A percentile compares a stretch with the other conserved stretches of the same genome.
phyloP scores from a whole-genome alignment of 306 rosid species.

The Vigna angularis region DNA sequence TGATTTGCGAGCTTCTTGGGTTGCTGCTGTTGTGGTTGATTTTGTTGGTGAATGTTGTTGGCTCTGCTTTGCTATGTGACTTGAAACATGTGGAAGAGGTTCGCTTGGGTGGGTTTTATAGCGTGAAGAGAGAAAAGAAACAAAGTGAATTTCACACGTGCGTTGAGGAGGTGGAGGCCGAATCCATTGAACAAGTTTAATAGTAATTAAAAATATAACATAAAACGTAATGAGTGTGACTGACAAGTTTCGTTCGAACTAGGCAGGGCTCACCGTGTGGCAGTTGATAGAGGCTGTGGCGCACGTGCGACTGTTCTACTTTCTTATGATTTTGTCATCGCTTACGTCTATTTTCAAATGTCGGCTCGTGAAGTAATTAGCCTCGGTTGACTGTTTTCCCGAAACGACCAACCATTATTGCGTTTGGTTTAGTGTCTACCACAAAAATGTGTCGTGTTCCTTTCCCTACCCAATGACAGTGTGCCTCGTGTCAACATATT shows the following conservation, averaged over 20 bases:
- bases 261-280: slow-evolving; percentile 45
- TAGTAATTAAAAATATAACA: no score
- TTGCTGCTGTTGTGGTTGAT: neutral
- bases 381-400: slow-evolving; percentile 44
- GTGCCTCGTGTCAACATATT: neutral
- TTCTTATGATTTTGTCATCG: slow-evolving; percentile 57
- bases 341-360: slow-evolving; percentile 55
- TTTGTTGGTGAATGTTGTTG: no score
- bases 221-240: neutral
- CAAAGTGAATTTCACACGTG: slow-evolving; percentile 56
- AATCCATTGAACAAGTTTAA: slow-evolving; percentile 1
- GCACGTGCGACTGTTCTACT: neutral
- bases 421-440: neutral
- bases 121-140: neutral
- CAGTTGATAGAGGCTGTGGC: neutral
- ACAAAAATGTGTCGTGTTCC: neutral
- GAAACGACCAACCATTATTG: neutral
- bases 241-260: no score
- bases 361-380: slow-evolving; percentile 32
- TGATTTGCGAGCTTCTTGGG: neutral
- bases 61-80: slow-evolving; percentile 11
- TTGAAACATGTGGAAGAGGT: slow-evolving; percentile 28
- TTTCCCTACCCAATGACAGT: neutral
- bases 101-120: slow-evolving; percentile 36
- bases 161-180: slow-evolving; percentile 23